A percentile compares a stretch with the other conserved stretches of the same genome.
These are phyloP conservation scores for Rubia yunnanensis DNA, from an alignment of 257 asterid genomes.

Conservation along the genomic window DNA sequence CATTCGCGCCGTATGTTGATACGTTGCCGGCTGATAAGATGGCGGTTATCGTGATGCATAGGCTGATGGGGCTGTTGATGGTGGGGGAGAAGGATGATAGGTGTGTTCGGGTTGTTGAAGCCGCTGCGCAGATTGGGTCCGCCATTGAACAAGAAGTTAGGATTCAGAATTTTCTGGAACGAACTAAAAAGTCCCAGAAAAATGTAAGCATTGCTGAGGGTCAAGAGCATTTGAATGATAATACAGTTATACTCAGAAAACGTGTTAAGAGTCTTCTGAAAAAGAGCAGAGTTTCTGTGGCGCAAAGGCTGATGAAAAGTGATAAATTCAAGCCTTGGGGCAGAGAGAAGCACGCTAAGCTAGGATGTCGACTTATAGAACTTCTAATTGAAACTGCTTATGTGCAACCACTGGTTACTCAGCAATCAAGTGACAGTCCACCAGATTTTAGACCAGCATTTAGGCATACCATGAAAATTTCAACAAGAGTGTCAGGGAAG, in stretches of 20 bases:
- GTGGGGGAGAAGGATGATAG: slow-evolving; percentile 73
- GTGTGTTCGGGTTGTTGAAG: slow-evolving; percentile 82
- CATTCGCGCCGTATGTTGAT: slow-evolving; percentile 62
- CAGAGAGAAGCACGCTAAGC: slow-evolving; percentile 79
- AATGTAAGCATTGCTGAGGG: slow-evolving; percentile 26
- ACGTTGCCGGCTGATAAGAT: slow-evolving; percentile 82
- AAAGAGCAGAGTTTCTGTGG: slow-evolving; percentile 54
- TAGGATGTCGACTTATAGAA: slow-evolving; percentile 86
- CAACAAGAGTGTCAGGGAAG: slow-evolving; percentile 59
- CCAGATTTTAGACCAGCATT: slow-evolving; percentile 97
- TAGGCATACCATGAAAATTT: slow-evolving; percentile 65
- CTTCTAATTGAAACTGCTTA: slow-evolving; percentile 79
- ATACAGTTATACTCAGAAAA: slow-evolving; percentile 44
- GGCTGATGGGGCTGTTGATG: slow-evolving; percentile 83
- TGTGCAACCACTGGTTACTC: slow-evolving; percentile 69
- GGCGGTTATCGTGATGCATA: slow-evolving; percentile 96
- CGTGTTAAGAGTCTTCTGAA: slow-evolving; percentile 68
- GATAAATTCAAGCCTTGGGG: slow-evolving; percentile 76
- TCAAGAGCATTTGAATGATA: slow-evolving; percentile 41
- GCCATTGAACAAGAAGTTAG: slow-evolving; percentile 86
- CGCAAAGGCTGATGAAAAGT: slow-evolving; percentile 66
- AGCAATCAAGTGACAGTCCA: slow-evolving; percentile 59
- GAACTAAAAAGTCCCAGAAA: slow-evolving; percentile 36
- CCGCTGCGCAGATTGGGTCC: slow-evolving; percentile 75
- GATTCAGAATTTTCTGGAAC: slow-evolving; percentile 80